A percentile compares a stretch with the other conserved stretches of the same genome.
Evolutionary conservation across 306 rosid genomes (phyloP).

Genomic region (Glycyrrhiza uralensis): DNA sequence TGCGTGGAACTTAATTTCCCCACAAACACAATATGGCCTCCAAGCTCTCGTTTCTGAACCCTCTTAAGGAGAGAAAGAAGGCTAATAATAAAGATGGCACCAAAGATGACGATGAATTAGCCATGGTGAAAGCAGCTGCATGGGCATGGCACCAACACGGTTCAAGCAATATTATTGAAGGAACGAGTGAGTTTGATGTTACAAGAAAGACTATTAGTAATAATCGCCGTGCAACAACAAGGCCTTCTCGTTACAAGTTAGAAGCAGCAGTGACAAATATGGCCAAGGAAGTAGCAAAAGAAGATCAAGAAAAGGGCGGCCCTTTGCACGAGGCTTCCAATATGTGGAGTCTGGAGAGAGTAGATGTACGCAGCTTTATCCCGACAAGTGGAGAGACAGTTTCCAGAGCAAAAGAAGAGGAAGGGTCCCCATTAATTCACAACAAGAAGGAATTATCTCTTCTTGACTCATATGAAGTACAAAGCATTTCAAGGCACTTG

Average conservation of each 20-base stretch:
- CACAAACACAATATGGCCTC: conserved; percentile 39
- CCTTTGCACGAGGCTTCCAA: too few relatives aligned
- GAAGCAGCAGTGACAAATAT: conserved; percentile 53
- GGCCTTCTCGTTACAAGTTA: conserved; percentile 71
- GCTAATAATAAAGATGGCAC: neutral
- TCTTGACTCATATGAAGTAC: conserved; percentile 61
- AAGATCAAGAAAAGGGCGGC: too few relatives aligned
- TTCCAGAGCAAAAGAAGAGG: too few relatives aligned
- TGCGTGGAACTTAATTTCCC: conserved; percentile 52
- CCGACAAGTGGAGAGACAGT: too few relatives aligned
- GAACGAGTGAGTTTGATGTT: conserved; percentile 33
- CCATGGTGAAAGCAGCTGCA: conserved; percentile 69
- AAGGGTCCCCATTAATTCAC: neutral
- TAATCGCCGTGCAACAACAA: neutral
- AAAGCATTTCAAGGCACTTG: conserved; percentile 49
- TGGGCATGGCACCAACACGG: conserved; percentile 88
- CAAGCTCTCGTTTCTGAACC: conserved; percentile 22
- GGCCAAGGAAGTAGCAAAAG: neutral
- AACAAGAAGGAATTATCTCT: conserved; percentile 43
- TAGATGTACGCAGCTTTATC: too few relatives aligned
- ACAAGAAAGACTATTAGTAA: neutral
- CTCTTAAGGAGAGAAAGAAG: conserved; percentile 34
- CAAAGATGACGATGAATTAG: conserved; percentile 22
- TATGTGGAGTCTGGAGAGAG: too few relatives aligned
- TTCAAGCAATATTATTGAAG: conserved; percentile 36